Conservation (phyloP, 148 eudicot species). For the Rhododendron kiyosumense region DNA sequence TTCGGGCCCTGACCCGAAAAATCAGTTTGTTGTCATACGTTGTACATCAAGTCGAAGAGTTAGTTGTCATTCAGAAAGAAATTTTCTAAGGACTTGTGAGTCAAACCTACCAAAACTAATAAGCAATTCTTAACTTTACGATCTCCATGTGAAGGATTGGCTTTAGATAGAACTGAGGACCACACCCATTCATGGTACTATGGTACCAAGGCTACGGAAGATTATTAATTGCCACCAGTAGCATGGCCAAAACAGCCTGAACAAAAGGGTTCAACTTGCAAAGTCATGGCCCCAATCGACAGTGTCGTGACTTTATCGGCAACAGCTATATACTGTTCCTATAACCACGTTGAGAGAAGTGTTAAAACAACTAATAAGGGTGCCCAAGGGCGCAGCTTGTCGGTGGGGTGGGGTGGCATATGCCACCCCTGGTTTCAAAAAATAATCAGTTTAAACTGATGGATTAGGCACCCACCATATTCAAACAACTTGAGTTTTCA, state of each 20-base stretch:
- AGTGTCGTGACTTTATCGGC: not conserved
- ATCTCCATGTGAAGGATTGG: not conserved
- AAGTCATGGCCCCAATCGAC: not conserved
- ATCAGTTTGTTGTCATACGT: not conserved
- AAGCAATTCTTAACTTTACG: not conserved
- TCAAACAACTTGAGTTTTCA: not conserved
- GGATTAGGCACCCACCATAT: not conserved
- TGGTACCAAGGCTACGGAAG: not conserved
- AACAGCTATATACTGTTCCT: not conserved
- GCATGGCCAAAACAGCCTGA: not conserved
- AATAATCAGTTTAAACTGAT: not conserved
- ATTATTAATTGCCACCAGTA: not conserved
- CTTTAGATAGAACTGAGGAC: not conserved
- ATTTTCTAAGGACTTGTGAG: not conserved
- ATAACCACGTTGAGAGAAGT: not conserved
- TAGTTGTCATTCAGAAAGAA: not conserved
- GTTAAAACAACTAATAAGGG: not conserved
- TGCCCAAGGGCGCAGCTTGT: not conserved
- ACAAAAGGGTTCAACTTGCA: not conserved
- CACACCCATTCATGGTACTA: not conserved
- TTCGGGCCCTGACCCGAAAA: not conserved
- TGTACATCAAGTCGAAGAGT: not conserved
- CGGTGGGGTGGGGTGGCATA: not conserved
- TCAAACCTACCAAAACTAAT: not conserved
- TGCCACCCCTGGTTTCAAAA: no score